Conservation (phyloP, 164 flowering plant genomes). For the Nymphaea colorata region DNA sequence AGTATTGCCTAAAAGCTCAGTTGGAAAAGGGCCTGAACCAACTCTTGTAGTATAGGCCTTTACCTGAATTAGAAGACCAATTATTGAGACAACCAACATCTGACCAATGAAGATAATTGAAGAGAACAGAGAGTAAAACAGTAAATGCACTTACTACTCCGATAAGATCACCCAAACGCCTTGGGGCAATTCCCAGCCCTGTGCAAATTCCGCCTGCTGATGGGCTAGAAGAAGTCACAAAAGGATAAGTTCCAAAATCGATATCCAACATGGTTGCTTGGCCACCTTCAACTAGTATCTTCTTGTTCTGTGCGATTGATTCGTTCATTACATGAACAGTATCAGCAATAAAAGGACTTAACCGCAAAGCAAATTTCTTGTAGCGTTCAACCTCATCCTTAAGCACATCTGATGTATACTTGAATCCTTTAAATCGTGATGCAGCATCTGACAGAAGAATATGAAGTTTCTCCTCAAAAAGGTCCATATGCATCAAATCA, state of each 20-base stretch:
- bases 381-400: conserved; percentile 76
- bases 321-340: conserved; percentile 79
- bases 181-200: conserved; percentile 95
- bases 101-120: no score
- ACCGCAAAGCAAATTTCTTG: conserved; percentile 74
- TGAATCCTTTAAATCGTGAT: conserved; percentile 56
- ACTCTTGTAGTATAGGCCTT: conserved; percentile 96
- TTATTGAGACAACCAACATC: no score
- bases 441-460: conserved; percentile 76
- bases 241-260: conserved; percentile 96
- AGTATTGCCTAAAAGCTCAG: conserved; percentile 66
- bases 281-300: conserved; percentile 95
- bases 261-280: conserved; percentile 98
- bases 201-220: conserved; percentile 99
- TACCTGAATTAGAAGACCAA: conserved; percentile 39
- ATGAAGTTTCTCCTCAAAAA: conserved; percentile 84
- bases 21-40: conserved; percentile 96
- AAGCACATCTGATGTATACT: conserved; percentile 52
- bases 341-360: conserved; percentile 85
- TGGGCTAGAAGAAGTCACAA: conserved; percentile 94
- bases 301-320: conserved; percentile 58
- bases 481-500: conserved; percentile 95
- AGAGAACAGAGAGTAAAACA: neutral
- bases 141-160: conserved; percentile 66
- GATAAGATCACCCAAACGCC: conserved; percentile 71